Base-by-base conservation (phyloP, 1,284 basidiomycete species). In the Fomitopsis palustris region DNA sequence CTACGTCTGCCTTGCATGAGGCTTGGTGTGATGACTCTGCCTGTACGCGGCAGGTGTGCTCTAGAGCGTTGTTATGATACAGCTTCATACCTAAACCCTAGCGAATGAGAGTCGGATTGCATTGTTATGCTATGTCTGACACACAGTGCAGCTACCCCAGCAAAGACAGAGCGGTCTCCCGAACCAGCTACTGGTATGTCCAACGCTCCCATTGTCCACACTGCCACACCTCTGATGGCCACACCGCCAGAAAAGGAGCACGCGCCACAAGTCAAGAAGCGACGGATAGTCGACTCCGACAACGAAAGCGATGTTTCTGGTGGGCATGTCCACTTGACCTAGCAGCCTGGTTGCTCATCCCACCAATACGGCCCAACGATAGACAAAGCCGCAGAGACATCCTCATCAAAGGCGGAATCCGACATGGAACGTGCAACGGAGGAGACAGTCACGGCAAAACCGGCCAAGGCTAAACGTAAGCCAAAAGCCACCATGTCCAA, bases 201-300 rank as follows among this genome's bases (percentile, higher is more conserved):
- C 12, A 5, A 23, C 0, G 35, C 6, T n/a, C 3, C 21, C 19
- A 56, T 61, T 14, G 59, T 10, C 10, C 27, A 16, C 9, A 23
- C 17, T 12, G 2, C 37, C 12, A 21, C 35, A 54, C 10, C 57
- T 35, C 31, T 3, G 23, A 14, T 5, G 6, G 3, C 23, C 17
- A 16, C 19, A 42, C 14, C 16, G 14, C 4, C 25, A 47, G 45
- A 23, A n/a, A 19, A 59, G 43, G 55, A 64, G 14, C 57, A 63
- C 25, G 47, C 52, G 23, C 65, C 65, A 5, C 62, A 59, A 38
- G 10, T 55, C 9, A 72, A 72, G 67, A 70, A 64, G 54, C 67
- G 71, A 14, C 56, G 67, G 39, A 53, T 72, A 2, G 67, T 88
- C 4, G 78, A 84, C 43, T 90, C 88, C 0, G 89, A 91, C 59